These are phyloP conservation scores for Cylindrotheca fusiformis DNA, from an alignment of 108 stramenopile species.

Conservation along the genomic window DNA sequence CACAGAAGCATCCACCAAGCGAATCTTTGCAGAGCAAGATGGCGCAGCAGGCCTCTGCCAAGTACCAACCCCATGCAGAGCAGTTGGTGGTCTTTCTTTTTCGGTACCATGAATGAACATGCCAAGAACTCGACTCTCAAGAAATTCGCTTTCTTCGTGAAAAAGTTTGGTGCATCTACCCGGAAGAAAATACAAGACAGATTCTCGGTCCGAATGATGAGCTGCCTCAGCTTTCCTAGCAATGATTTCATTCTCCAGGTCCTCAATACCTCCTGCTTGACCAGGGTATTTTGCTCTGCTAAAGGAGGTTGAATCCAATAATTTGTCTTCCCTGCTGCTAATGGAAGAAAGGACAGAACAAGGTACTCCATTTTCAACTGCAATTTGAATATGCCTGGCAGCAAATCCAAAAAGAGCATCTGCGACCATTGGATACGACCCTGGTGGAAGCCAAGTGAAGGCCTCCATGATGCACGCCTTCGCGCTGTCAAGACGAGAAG, in stretches of 20 bases:
- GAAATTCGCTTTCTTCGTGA: slow-evolving; percentile 6
- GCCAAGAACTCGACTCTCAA: slow-evolving; percentile 60
- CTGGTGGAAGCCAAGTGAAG: slow-evolving; percentile 88
- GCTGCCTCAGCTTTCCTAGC: slow-evolving; percentile 48
- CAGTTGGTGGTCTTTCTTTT: slow-evolving; percentile 53
- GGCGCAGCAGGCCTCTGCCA: slow-evolving; percentile 76
- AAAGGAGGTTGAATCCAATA: slow-evolving; percentile 65
- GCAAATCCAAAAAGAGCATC: slow-evolving; percentile 80
- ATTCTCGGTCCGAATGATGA: slow-evolving; percentile 69
- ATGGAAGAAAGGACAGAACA: slow-evolving; percentile 72
- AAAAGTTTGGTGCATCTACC: neutral
- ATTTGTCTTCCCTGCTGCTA: slow-evolving; percentile 59
- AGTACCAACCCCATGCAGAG: slow-evolving; percentile 81
- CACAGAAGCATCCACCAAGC: slow-evolving; percentile 78
- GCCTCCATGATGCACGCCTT: slow-evolving; percentile 84
- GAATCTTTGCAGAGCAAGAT: slow-evolving; percentile 62
- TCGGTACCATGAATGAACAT: slow-evolving; percentile 31
- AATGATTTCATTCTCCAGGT: slow-evolving; percentile 59
- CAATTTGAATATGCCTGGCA: slow-evolving; percentile 58
- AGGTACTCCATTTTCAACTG: slow-evolving; percentile 50
- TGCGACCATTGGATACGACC: slow-evolving; percentile 80
- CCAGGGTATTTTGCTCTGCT: slow-evolving; percentile 49
- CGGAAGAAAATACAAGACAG: slow-evolving; percentile 53
- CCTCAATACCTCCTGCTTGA: slow-evolving; percentile 57
- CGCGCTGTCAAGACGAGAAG: slow-evolving; percentile 58